Evolutionary conservation across 495 filamentous ascomycete genomes (phyloP).

Genomic region (Beverwykella pulmonaria): DNA sequence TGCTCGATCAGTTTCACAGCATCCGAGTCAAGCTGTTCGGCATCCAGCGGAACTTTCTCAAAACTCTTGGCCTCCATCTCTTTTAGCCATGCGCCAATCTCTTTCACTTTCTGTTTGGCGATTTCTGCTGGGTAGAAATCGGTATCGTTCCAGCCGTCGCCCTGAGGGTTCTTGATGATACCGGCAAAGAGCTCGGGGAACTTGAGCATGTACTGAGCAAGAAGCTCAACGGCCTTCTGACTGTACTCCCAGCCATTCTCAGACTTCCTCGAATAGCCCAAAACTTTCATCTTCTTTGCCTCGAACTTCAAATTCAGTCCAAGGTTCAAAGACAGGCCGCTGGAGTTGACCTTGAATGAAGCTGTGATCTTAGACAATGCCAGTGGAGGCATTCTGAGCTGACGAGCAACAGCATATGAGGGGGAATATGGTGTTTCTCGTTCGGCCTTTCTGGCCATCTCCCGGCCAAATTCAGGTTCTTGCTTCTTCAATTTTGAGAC

Average conservation of each 20-base stretch:
- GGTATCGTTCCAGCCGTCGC: constrained; percentile 74
- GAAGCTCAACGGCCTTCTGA: constrained; percentile 74
- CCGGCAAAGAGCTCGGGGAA: constrained; percentile 95
- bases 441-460: constrained; percentile 69
- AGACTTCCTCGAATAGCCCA: constrained; percentile 88
- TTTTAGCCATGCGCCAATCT: constrained; percentile 91
- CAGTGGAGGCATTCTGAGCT: constrained; percentile 78
- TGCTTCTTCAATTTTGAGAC: constrained; percentile 66
- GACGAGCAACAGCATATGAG: constrained; percentile 81
- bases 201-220: constrained; percentile 84
- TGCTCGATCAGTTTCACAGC: constrained; percentile 79
- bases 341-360: constrained; percentile 79
- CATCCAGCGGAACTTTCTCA: constrained; percentile 90
- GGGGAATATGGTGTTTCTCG: constrained; percentile 73
- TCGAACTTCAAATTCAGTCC: constrained; percentile 98
- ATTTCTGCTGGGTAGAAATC: constrained; percentile 79
- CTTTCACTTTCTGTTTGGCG: constrained; percentile 75
- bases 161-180: constrained; percentile 74
- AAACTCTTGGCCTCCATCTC: constrained; percentile 85
- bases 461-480: constrained; percentile 78
- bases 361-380: constrained; percentile 95
- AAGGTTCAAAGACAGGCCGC: constrained; percentile 79
- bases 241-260: constrained; percentile 94
- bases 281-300: constrained; percentile 88
- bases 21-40: constrained; percentile 91